Conservation (phyloP, 768 basidiomycete genomes). For the Trametes cubensis region DNA sequence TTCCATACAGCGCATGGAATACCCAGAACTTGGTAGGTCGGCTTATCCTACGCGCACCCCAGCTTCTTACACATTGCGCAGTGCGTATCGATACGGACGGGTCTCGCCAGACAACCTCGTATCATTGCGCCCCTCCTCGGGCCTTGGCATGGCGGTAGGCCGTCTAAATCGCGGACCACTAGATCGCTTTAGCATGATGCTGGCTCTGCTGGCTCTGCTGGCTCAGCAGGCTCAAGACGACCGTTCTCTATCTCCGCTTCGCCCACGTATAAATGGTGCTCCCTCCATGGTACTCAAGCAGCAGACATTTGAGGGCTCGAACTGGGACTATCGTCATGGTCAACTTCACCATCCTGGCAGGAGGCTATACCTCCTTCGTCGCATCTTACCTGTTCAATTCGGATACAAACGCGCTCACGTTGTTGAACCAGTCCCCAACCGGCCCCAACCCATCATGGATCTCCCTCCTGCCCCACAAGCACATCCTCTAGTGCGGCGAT, state of each 20-base stretch:
- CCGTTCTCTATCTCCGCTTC: not conserved
- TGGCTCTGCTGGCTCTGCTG: no score
- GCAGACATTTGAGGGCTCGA: no score
- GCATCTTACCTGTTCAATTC: slow-evolving; percentile 66
- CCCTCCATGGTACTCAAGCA: not conserved
- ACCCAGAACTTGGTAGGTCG: no score
- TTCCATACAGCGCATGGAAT: no score
- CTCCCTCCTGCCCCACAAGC: slow-evolving; percentile 52
- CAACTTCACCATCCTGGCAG: slow-evolving; percentile 67
- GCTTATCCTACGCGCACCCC: no score
- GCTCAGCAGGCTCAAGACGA: no score
- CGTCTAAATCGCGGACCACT: not conserved
- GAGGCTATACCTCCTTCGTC: slow-evolving; percentile 63
- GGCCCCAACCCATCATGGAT: slow-evolving; percentile 66
- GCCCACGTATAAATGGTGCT: not conserved
- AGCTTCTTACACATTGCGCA: no score
- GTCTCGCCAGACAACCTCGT: slow-evolving; percentile 15
- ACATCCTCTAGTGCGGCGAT: slow-evolving; percentile 59
- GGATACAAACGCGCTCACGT: slow-evolving; percentile 47
- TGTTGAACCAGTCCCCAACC: slow-evolving; percentile 51
- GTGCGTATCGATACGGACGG: not conserved
- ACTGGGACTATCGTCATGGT: slow-evolving; percentile 48
- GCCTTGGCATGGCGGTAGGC: slow-evolving; percentile 3
- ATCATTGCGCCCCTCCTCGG: slow-evolving; percentile 8
- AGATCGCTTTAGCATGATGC: no score